Conservation (phyloP, 306 rosid species). For the Biancaea sappan region DNA sequence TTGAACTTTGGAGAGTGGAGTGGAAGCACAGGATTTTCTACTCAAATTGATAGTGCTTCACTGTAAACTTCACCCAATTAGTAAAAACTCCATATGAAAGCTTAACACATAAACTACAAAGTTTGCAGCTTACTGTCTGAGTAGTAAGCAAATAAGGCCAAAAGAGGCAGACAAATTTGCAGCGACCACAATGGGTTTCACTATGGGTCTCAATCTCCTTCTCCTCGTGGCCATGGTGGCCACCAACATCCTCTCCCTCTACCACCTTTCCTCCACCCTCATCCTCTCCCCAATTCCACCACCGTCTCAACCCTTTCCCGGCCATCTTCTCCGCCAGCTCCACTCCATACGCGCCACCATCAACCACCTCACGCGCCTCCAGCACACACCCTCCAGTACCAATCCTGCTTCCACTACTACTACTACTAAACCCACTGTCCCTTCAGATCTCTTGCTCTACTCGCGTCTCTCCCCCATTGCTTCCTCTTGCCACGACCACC, state of each 20-base stretch:
- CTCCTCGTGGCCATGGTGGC: conserved; percentile 94
- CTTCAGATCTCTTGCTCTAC: conserved; percentile 80
- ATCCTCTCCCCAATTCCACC: conserved; percentile 55
- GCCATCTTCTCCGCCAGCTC: conserved; percentile 80
- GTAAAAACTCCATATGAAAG: conserved; percentile 25
- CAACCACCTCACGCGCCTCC: conserved; percentile 88
- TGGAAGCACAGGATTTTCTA: background rate
- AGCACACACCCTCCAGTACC: conserved; percentile 14
- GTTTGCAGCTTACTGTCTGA: background rate
- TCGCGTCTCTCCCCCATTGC: conserved; percentile 79
- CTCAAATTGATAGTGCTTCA: no score
- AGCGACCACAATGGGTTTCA: conserved; percentile 60
- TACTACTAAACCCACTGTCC: conserved; percentile 37
- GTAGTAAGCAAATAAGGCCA: background rate
- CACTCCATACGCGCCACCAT: conserved; percentile 97
- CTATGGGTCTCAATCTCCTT: conserved; percentile 78
- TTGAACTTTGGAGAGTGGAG: background rate
- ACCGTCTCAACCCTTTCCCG: conserved; percentile 60
- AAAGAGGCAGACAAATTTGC: background rate
- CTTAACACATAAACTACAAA: background rate
- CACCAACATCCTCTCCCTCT: conserved; percentile 90
- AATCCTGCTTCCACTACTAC: background rate
- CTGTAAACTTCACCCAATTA: no score
- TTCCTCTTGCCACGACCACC: conserved; percentile 79
- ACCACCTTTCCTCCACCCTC: conserved; percentile 79